Conservation (phyloP, 495 filamentous ascomycete species). For the Neurospora sublineolata region DNA sequence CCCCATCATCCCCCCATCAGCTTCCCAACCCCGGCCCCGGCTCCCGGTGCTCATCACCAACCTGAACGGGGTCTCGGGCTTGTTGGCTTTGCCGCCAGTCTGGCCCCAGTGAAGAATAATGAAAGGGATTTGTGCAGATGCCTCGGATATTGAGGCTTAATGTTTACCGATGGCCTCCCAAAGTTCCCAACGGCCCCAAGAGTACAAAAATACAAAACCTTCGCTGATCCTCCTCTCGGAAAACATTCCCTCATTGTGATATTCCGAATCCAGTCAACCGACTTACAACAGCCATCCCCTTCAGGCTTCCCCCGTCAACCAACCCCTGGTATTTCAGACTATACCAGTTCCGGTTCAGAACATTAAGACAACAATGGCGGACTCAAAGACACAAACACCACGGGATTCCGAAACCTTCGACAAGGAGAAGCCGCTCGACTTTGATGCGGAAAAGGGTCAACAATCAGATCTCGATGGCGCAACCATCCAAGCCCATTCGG, state of each 20-base stretch:
- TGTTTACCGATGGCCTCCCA: background rate
- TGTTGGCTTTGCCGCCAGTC: background rate
- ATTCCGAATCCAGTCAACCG: background rate
- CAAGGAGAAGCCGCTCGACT: background rate
- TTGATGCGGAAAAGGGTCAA: constrained; percentile 17
- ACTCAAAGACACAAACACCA: constrained; percentile 2
- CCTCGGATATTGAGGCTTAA: background rate
- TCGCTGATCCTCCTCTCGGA: background rate
- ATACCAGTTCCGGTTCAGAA: background rate
- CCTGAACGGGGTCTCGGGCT: background rate
- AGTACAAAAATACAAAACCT: background rate
- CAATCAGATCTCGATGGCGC: constrained; percentile 16
- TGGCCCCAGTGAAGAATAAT: background rate
- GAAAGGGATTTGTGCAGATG: background rate
- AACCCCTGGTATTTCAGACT: background rate
- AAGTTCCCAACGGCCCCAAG: background rate
- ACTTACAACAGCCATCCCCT: background rate
- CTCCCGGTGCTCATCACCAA: background rate
- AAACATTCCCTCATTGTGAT: background rate
- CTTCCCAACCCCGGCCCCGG: background rate
- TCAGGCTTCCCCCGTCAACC: background rate
- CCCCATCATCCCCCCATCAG: background rate
- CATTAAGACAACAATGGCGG: constrained; percentile 10
- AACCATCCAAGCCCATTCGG: constrained; percentile 9
- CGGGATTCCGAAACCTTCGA: constrained; percentile 1